Base-by-base conservation (phyloP, 2,329 filamentous ascomycete species). In the Calonectria pseudoreteaudii region DNA sequence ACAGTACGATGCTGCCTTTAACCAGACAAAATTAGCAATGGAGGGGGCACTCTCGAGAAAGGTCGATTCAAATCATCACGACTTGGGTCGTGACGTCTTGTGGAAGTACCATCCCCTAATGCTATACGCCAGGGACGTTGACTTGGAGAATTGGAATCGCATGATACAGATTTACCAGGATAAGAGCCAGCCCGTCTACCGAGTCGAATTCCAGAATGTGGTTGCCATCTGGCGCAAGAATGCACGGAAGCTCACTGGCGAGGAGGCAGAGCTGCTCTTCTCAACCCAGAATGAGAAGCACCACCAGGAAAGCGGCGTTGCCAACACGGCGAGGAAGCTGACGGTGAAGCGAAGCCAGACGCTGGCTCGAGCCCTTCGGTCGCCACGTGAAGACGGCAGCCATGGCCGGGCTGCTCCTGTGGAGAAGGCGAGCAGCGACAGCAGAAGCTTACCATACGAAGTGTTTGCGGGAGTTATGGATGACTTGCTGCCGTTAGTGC, bases 281-380 rank as follows among this genome's bases (percentile, higher is more conserved):
- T 97, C 95, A 0, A 91, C 93, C 3, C 93, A 94, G 80, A 84
- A 87, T 36, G 96, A 98, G 81, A 98, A 97, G 82, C 95, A 97
- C 82, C 95, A 98, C 81, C 93, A 94, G 67, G 94, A 97, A 80
- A 92, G 90, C 44, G 91, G 94, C 72, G 90, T 94, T 64, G 77
- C 78, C 26, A 92, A 91, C 50, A 93, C 94, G 10, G 96, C 96
- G 13, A 91, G 95, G 75, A 98, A 98, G 84, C 86, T 98, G 74
- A 98, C 96, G 0, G 96, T 98, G 68, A 98, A 98, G 88, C 91
- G 96, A 81, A 97, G 95, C 76, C 96, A 98, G 84, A 98, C 95
- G 3, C 86, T 97, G 71, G 94, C 94, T 28, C 93, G 94, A 80
- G 92, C 90, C 62, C 87, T 96, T 66, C 91, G 94, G 44, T 92